Conservation (phyloP, 78 protist species). For the Chrysochromulina tobinii region DNA sequence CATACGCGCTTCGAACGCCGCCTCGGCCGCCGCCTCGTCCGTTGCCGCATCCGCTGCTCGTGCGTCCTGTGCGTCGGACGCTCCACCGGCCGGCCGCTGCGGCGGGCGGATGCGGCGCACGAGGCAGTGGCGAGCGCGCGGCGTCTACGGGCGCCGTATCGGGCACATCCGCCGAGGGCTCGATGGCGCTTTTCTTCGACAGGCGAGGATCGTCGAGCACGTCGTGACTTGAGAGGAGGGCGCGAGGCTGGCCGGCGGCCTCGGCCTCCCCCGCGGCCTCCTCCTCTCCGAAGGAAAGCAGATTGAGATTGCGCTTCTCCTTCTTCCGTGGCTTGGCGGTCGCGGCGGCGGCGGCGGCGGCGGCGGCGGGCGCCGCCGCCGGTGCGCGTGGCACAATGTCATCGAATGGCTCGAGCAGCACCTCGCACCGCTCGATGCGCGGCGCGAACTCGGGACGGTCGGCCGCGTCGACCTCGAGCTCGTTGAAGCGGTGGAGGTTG, state of each 20-base stretch:
- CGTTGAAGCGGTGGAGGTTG: slow-evolving; percentile 68
- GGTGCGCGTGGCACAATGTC: slow-evolving; percentile 79
- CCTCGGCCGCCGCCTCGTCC: not conserved
- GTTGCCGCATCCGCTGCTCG: not conserved
- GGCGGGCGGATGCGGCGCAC: not conserved
- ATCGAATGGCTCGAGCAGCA: slow-evolving; percentile 83
- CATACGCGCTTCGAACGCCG: not conserved
- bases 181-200: not conserved
- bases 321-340: not conserved
- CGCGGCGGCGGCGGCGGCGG: not conserved
- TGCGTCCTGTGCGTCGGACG: no score
- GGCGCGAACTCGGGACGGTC: slow-evolving; percentile 89
- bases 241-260: not conserved
- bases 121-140: not conserved
- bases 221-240: not conserved
- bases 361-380: not conserved
- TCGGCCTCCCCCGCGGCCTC: slow-evolving; percentile 34
- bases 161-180: not conserved
- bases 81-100: not conserved
- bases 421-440: slow-evolving; percentile 40
- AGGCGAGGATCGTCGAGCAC: not conserved
- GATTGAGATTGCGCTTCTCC: slow-evolving; percentile 9
- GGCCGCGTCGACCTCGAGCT: slow-evolving; percentile 69
- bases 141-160: not conserved
- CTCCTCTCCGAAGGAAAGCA: slow-evolving; percentile 67